Percentiles rank a stretch among this genome's conserved stretches.
These are phyloP conservation scores for Aspergillus cavernicola DNA, from an alignment of 495 filamentous ascomycete species.

Conservation along the genomic window DNA sequence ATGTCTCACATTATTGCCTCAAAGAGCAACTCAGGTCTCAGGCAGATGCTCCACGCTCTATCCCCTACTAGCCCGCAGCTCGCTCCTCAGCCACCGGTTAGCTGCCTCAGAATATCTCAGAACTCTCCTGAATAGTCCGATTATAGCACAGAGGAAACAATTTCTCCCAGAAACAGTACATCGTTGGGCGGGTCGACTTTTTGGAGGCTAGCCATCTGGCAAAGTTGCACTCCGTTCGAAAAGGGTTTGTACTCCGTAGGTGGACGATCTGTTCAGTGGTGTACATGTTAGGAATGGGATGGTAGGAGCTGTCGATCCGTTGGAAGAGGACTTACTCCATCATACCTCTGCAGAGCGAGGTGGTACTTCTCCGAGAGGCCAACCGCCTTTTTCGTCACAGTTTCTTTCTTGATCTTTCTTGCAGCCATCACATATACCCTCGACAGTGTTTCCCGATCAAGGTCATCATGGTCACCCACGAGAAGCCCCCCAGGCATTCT, in stretches of 20 bases:
- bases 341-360: conserved; percentile 30
- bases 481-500: conserved; percentile 23
- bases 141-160: conserved; percentile 39
- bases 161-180: conserved; percentile 34
- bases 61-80: neutral
- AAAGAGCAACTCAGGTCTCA: conserved; percentile 3
- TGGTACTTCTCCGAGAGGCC: conserved; percentile 27
- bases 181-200: conserved; percentile 18
- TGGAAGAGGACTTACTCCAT: conserved; percentile 23
- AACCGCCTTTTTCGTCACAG: conserved; percentile 19
- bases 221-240: conserved; percentile 30
- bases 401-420: conserved; percentile 21
- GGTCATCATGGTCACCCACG: conserved; percentile 12
- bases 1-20: conserved; percentile 9
- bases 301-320: neutral
- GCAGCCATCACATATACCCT: conserved; percentile 28
- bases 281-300: conserved; percentile 11
- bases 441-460: conserved; percentile 22
- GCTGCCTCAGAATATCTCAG: conserved; percentile 17
- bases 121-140: conserved; percentile 29
- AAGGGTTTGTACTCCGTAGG: conserved; percentile 34
- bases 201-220: conserved; percentile 33
- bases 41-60: neutral
- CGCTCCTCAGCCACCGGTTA: neutral
- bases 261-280: conserved; percentile 23